A percentile compares a stretch with the other conserved stretches of the same genome.
phyloP scores from a whole-genome alignment of 345 rosid species.

The Ceriops decandra region DNA sequence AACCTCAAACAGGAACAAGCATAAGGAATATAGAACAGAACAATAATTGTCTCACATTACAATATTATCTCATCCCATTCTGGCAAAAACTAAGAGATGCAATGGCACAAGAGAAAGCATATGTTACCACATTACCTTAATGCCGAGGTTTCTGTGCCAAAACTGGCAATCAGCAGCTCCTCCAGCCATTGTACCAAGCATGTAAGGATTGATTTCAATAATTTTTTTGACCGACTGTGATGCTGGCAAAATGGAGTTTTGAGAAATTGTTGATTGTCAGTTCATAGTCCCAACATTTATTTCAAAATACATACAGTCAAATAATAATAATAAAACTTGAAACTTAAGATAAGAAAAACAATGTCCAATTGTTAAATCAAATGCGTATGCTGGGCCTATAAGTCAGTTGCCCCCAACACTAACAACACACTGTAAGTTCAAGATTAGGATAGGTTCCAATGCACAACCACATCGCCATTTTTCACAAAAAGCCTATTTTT shows the following conservation, averaged over 20 bases:
- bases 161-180: slow-evolving; percentile 98
- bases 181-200: slow-evolving; percentile 98
- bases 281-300: background rate
- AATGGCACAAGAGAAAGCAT: background rate
- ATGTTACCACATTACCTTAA: slow-evolving; percentile 47
- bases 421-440: too few species aligned
- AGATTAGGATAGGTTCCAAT: too few species aligned
- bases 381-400: too few species aligned
- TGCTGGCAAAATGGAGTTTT: slow-evolving; percentile 36
- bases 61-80: background rate
- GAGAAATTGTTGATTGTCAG: background rate
- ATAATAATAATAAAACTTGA: slow-evolving; percentile 12
- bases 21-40: too few species aligned
- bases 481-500: too few species aligned
- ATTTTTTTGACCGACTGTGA: slow-evolving; percentile 91
- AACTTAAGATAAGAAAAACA: too few species aligned
- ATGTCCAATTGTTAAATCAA: too few species aligned
- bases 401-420: too few species aligned
- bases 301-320: background rate
- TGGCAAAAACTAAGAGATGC: background rate
- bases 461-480: too few species aligned
- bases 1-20: too few species aligned
- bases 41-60: background rate
- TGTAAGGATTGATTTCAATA: slow-evolving; percentile 89
- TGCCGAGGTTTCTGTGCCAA: slow-evolving; percentile 94